Evolutionary conservation across 2,329 filamentous ascomycete species (phyloP), one percentile per base, ranked within the genome.

Genomic region (Fusarium sp.): DNA sequence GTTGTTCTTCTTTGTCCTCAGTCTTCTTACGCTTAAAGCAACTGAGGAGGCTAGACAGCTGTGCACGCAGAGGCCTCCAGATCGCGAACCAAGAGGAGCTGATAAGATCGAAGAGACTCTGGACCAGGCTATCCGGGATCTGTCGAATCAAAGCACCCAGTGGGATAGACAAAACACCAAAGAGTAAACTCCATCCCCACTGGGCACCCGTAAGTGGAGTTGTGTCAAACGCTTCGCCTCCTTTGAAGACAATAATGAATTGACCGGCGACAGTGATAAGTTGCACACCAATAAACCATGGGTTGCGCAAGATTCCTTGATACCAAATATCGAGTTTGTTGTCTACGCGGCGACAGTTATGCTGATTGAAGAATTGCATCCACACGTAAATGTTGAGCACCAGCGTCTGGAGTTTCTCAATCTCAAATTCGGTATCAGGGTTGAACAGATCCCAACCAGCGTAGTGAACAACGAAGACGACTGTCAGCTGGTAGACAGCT

Each of bases 331-430:
- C 95, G 79, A 95, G 89, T 63, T 89, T 90, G 78, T 96, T 95
- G 78, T 95, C 93, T 10, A 95, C 88, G 14, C 92, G 88, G 38
- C 93, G 90, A 79, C 93, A 94, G 82, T 78, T 95, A 81, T 93
- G 88, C 72, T 93, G 88, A 73, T 96, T 95, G 85, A 95, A 95
- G 68, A 96, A 93, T 71, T 95, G 92, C 91, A 95, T 94, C 91
- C 92, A 95, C 44, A 95, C 91, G 72, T 95, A 95, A 0, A 91
- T 92, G 80, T 95, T 96, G 84, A 95, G 95, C 7, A 95, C 90
- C 13, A 95, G 83, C 1, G 92, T 93, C 58, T 88, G 80, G 20
- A 84, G 78, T 22, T 79, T 77, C 43, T 81, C 76, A 7, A 75
- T 72, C 38, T 79, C 77, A 14, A 66, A 64, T 20, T 70, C 43